These are phyloP conservation scores for Quercus alba DNA, from an alignment of 306 rosid species.

Conservation along the genomic window DNA sequence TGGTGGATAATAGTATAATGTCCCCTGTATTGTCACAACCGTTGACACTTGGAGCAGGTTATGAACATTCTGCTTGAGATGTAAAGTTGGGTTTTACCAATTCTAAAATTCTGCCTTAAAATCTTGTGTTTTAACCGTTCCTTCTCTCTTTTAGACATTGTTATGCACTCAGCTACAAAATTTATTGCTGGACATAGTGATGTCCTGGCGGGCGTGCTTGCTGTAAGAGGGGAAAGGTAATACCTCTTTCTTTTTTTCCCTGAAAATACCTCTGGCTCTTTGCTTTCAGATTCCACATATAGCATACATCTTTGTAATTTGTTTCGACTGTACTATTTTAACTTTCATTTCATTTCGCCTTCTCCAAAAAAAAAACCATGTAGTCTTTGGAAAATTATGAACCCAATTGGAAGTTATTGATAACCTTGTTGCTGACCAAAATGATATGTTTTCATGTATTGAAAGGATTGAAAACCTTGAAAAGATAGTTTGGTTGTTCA, in stretches of 20 bases:
- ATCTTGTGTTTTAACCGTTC: conserved; percentile 3
- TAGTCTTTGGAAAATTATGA: background rate
- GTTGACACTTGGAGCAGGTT: conserved; percentile 93
- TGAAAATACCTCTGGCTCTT: conserved; percentile 13
- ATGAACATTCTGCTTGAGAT: conserved; percentile 7
- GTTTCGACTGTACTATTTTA: background rate
- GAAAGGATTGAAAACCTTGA: background rate
- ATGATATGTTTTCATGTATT: conserved; percentile 4
- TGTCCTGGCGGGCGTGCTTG: conserved; percentile 93
- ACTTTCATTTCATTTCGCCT: background rate
- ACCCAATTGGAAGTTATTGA: conserved; percentile 1
- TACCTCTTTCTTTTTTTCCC: conserved; percentile 6
- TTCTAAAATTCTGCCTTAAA: background rate
- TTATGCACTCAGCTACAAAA: conserved; percentile 94
- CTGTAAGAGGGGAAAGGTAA: conserved; percentile 81
- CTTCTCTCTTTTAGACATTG: conserved; percentile 57
- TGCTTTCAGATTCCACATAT: conserved; percentile 20
- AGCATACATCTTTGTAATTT: background rate
- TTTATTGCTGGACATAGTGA: conserved; percentile 90
- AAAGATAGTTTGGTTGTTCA: background rate
- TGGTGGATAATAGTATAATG: conserved; percentile 96
- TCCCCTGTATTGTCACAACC: conserved; percentile 90
- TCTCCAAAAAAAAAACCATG: background rate
- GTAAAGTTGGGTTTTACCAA: conserved; percentile 6
- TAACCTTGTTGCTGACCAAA: background rate